A percentile compares a stretch with the other conserved stretches of the same genome.
Evolutionary conservation across 768 basidiomycete species (phyloP).

Genomic region (Xerocomellus amylosporus): DNA sequence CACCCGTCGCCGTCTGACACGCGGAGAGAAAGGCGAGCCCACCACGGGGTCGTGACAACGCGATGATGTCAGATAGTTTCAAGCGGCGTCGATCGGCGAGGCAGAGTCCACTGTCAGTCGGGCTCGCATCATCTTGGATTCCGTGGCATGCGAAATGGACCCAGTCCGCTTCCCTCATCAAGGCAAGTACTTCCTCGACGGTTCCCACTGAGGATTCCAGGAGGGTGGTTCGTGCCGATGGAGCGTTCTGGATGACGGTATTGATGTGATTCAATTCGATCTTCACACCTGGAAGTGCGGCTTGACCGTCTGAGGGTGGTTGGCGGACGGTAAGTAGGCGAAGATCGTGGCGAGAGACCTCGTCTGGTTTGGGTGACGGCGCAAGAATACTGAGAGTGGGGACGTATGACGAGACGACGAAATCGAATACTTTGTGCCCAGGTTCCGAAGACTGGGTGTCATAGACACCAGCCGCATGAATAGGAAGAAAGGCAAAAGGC

Average conservation of each 20-base stretch:
- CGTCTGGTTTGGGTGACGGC: not conserved
- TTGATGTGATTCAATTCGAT: not conserved
- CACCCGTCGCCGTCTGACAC: slow-evolving; percentile 43
- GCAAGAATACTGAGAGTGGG: not conserved
- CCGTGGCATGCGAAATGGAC: not conserved
- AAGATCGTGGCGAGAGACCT: too few species aligned
- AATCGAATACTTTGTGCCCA: not conserved
- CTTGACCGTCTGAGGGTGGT: not conserved
- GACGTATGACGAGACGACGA: not conserved
- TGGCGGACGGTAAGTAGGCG: not conserved
- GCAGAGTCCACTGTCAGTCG: slow-evolving; percentile 23
- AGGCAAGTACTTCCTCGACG: not conserved
- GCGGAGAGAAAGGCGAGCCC: slow-evolving; percentile 46
- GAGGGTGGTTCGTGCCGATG: not conserved
- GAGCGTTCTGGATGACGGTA: not conserved
- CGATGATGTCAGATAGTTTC: slow-evolving; percentile 4
- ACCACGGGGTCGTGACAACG: slow-evolving; percentile 11
- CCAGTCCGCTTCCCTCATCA: not conserved
- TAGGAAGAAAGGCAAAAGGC: not conserved
- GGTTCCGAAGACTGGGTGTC: not conserved
- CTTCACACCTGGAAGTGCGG: not conserved
- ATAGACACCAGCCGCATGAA: not conserved
- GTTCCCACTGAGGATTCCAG: not conserved
- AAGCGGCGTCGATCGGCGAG: slow-evolving; percentile 10
- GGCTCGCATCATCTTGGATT: not conserved